Base-by-base conservation (phyloP, 1,284 basidiomycete species). In the Cutaneotrichosporon sp. region DNA sequence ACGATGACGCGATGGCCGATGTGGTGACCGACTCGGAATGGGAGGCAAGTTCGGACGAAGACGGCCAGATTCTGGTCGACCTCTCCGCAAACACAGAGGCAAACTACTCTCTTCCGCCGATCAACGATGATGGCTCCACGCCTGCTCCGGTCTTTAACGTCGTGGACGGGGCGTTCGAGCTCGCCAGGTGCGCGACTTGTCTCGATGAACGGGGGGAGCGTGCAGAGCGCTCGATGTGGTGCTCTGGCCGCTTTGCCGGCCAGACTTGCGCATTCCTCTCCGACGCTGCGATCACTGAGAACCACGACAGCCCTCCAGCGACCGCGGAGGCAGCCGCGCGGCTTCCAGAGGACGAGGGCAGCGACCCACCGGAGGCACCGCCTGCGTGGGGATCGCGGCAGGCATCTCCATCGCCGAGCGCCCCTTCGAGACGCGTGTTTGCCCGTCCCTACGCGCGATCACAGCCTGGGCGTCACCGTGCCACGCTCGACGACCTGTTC, bases 161-260 rank as follows among this genome's bases (percentile, higher is more conserved):
- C 3, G 19, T 3, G 9, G 35, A 22, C 7, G 35, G 35, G 19
- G 29, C 22, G 29, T 51, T 47, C 39, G 25, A 38, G 12, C 24
- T 33, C 32, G 32, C 22, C 4, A 14, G 3, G 27, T 53, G 52
- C 35, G n/a, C 34, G 1, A 12, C 12, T 2, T 55, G 54, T 17
- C 8, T 37, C 11, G 25, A 31, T 7, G 49, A 49, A 1, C 39
- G 49, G 11, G 49, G 46, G 3, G 39, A 47, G 9, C 38, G 39
- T 1, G 49, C 45, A 6, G 45, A 34, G 8, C 26, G 33, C 5
- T 49, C 54, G 12, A 43, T 47, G 41, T 55, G 54, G 54, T 55
- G 54, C 29, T 31, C 42, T 8, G 54, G 54, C 4, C 44, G 51
- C 7, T 37, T 34, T 7, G 14, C 17, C 11, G 35, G 9, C 3